These are phyloP conservation scores for Ophiostoma tasmaniense DNA, from an alignment of 2,329 filamentous ascomycete species.

Conservation along the genomic window DNA sequence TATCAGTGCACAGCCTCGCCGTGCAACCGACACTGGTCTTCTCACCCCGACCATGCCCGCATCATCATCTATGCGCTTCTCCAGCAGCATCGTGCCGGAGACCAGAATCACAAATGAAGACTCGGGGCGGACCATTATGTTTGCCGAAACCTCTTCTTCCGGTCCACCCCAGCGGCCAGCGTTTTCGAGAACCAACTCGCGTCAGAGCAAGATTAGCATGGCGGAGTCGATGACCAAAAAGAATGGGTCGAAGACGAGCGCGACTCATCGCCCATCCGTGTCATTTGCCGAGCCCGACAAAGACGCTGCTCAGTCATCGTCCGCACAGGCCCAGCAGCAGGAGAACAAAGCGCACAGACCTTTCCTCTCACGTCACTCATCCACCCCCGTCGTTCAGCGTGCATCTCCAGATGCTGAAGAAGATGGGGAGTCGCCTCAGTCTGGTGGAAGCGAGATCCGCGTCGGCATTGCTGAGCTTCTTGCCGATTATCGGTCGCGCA, in stretches of 20 bases:
- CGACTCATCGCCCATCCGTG: constrained; percentile 31
- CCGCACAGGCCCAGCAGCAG: constrained; percentile 22
- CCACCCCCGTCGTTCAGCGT: constrained; percentile 12
- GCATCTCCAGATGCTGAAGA: neutral
- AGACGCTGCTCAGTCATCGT: constrained; percentile 4
- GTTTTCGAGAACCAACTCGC: constrained; percentile 40
- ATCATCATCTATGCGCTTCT: constrained; percentile 50
- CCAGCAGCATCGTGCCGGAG: constrained; percentile 63
- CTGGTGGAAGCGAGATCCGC: constrained; percentile 27
- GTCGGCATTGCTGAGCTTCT: constrained; percentile 39
- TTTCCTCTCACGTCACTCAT: constrained; percentile 13
- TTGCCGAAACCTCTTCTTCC: constrained; percentile 43
- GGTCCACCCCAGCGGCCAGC: constrained; percentile 31
- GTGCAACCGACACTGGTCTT: neutral
- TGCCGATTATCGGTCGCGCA: constrained; percentile 29
- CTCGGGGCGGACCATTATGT: constrained; percentile 65
- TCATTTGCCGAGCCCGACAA: constrained; percentile 47
- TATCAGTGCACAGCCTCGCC: neutral
- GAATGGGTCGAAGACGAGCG: neutral
- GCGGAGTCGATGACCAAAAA: constrained; percentile 36
- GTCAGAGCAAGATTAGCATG: constrained; percentile 32
- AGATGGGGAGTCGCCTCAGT: neutral
- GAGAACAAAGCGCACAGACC: constrained; percentile 32
- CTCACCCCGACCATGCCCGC: constrained; percentile 8
- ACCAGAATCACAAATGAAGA: constrained; percentile 57